Conservation (phyloP, 257 asterid genomes). For the Fraxinus cuspidata region DNA sequence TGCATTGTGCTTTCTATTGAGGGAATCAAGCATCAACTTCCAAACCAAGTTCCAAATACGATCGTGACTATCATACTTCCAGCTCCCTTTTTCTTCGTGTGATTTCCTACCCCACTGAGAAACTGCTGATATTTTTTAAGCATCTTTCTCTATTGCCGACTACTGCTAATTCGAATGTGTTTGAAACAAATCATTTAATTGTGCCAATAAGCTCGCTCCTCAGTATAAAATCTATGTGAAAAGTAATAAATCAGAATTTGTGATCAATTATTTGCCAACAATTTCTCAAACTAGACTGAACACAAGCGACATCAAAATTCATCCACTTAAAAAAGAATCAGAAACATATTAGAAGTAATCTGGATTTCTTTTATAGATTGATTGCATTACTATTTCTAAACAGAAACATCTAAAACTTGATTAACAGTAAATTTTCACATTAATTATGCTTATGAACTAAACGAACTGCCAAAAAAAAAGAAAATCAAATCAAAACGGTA, state of each 20-base stretch:
- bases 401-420: neutral
- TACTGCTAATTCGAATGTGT: neutral
- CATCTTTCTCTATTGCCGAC: no score
- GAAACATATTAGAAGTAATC: neutral
- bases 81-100: neutral
- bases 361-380: neutral
- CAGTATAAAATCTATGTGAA: neutral
- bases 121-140: no score
- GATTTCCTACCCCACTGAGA: no score
- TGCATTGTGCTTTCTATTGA: no score
- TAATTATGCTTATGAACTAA: neutral
- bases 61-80: neutral
- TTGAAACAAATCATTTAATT: no score
- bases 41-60: no score
- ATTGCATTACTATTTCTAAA: conserved; percentile 18
- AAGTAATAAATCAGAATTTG: neutral
- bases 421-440: neutral
- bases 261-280: no score
- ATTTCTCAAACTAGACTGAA: no score
- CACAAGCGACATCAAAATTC: conserved; percentile 10
- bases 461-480: no score
- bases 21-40: no score
- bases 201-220: neutral
- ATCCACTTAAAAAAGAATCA: neutral
- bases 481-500: no score